These are phyloP conservation scores for Chaetomiaceae sp. DNA, from an alignment of 2,329 filamentous ascomycete genomes.

Conservation along the genomic window DNA sequence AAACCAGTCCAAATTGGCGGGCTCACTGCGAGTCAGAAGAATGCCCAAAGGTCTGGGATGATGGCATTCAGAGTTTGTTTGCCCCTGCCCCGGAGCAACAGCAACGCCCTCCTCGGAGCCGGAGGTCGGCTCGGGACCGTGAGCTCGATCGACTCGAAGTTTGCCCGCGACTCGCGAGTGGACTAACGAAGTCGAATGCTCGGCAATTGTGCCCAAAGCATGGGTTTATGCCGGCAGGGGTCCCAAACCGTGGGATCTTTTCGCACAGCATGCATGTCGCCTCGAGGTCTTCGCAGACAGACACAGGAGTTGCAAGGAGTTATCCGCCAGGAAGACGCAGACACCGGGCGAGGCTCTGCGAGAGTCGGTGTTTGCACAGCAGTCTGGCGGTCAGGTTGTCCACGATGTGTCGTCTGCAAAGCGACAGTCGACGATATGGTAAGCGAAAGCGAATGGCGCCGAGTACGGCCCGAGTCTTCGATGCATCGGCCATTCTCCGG, in stretches of 20 bases:
- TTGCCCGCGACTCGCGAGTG: neutral
- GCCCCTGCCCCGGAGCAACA: neutral
- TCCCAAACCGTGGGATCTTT: neutral
- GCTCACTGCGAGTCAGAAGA: neutral
- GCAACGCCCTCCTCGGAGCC: neutral
- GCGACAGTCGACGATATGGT: no score
- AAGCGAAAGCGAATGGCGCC: constrained; percentile 16
- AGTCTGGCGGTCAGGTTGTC: neutral
- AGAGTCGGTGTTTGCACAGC: no score
- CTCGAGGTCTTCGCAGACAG: neutral
- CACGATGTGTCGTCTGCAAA: neutral
- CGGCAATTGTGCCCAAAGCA: neutral
- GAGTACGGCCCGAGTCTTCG: constrained; percentile 13
- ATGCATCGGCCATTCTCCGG: constrained; percentile 8
- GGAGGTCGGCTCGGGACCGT: constrained; percentile 2
- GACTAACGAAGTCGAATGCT: neutral
- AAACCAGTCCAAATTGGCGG: neutral
- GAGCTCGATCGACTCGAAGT: neutral
- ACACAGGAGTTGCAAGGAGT: neutral
- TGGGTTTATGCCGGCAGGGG: neutral
- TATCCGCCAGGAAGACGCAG: neutral
- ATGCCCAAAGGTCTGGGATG: neutral
- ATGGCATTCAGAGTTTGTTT: neutral
- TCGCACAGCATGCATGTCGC: neutral
- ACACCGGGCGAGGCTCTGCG: no score